Evolutionary conservation across 108 stramenopile species (phyloP), one percentile per base, ranked within the genome.

Genomic region (Discostella stelligeroides): DNA sequence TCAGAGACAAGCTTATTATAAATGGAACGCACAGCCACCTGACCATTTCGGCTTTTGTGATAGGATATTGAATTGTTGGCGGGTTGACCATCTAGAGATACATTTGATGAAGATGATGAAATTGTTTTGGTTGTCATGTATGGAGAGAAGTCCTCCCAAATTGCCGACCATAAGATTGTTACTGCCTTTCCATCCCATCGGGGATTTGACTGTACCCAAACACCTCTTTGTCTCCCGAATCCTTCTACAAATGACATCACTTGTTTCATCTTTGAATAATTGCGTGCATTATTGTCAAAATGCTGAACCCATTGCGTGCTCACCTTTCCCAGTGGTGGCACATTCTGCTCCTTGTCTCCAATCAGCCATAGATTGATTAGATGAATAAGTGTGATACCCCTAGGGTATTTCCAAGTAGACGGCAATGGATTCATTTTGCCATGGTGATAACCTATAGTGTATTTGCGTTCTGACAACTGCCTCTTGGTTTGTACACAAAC

Each of bases 381-480:
- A 7, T 55, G 54, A 7, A 55, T 27, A 10, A 55, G 54, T 12
- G 25, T 55, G 14, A 55, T 27, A 0, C 54, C 54, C 29, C 29
- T 29, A 0, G 28, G 54, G 15, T 55, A 55, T 29, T 24, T 2
- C 54, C 54, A 55, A 29, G 8, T 15, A 2, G 7, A 27, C 29
- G 54, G 54, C 54, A 55, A 15, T 27, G 54, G 54, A 29, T 27
- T 55, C 54, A 55, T 29, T 55, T 55, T 55, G 10, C 29, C 29
- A 55, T 55, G 54, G 28, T 55, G 54, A 27, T 8, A 55, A 29
- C 54, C 54, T 29, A 55, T 7, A 11, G 54, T 55, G 10, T 25
- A 55, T 1, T 29, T 7, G 11, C 25, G 28, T 15, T 7, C 25
- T 28, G 9, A 29, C 27, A 55, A 9, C 29, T 27, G 21, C 29